A percentile compares a stretch with the other conserved stretches of the same genome.
These are phyloP conservation scores for Atalantia buxifolia DNA, from an alignment of 345 rosid genomes.

Conservation along the genomic window DNA sequence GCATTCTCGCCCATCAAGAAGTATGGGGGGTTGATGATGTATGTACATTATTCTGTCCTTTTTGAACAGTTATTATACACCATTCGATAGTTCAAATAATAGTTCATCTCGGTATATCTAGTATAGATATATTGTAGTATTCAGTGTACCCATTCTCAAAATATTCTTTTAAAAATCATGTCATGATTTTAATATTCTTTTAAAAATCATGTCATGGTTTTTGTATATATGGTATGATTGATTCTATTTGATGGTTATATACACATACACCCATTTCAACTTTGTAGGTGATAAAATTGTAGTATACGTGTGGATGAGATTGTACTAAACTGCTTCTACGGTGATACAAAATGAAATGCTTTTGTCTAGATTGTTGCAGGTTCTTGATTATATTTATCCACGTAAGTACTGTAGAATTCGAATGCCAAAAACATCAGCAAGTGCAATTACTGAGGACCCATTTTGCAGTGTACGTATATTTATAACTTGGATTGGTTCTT, in stretches of 20 bases:
- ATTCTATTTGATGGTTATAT: background rate
- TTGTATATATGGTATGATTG: background rate
- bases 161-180: background rate
- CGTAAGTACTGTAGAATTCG: too few relatives aligned
- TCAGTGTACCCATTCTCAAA: background rate
- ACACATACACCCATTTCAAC: too few relatives aligned
- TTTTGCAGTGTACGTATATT: too few relatives aligned
- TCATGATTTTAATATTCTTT: background rate
- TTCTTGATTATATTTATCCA: too few relatives aligned
- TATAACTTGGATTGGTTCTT: too few relatives aligned
- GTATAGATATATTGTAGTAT: background rate
- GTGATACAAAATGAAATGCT: too few relatives aligned
- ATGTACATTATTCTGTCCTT: background rate
- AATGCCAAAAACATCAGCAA: too few relatives aligned
- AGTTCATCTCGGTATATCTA: background rate
- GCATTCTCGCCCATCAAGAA: conserved; percentile 33
- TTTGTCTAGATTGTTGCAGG: too few relatives aligned
- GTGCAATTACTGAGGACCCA: too few relatives aligned
- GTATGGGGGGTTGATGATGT: conserved; percentile 64
- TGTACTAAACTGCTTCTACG: too few relatives aligned
- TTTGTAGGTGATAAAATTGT: too few relatives aligned
- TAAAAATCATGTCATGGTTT: background rate
- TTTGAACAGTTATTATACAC: background rate
- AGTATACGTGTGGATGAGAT: too few relatives aligned
- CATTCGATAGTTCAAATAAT: background rate